Evolutionary conservation across 2,329 filamentous ascomycete genomes (phyloP).

Genomic region (Cadophora gregata): DNA sequence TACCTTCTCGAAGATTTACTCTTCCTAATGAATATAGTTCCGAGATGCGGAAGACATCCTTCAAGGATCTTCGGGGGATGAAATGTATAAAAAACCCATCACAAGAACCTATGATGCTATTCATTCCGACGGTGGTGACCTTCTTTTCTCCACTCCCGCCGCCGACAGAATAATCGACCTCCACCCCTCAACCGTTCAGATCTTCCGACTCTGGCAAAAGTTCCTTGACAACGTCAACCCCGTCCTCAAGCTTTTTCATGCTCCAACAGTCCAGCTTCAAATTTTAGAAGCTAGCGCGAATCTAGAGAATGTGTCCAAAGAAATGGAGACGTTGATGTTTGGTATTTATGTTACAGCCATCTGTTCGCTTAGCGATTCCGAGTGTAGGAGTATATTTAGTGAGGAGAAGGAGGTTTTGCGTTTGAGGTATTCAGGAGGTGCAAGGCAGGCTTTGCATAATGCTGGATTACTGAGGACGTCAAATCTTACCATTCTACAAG

Average conservation of each 20-base stretch:
- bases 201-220: conserved; percentile 71
- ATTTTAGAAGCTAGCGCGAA: conserved; percentile 67
- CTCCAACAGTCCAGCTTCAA: conserved; percentile 67
- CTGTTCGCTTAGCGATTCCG: conserved; percentile 61
- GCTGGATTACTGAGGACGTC: conserved; percentile 69
- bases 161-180: conserved; percentile 51
- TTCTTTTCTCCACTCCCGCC: conserved; percentile 55
- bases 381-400: conserved; percentile 57
- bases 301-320: conserved; percentile 50
- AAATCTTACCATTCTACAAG: conserved; percentile 70
- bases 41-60: conserved; percentile 44
- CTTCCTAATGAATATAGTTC: conserved; percentile 32
- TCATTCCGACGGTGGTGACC: conserved; percentile 34
- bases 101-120: conserved; percentile 41
- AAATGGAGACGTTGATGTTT: conserved; percentile 72
- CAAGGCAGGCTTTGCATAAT: conserved; percentile 69
- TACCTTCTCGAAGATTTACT: no score
- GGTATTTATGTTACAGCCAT: conserved; percentile 65
- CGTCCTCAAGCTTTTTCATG: conserved; percentile 70
- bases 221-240: conserved; percentile 75
- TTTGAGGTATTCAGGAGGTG: conserved; percentile 60
- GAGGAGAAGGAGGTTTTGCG: conserved; percentile 58
- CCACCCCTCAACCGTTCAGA: conserved; percentile 64
- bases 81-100: conserved; percentile 33
- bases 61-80: conserved; percentile 43